Conservation (phyloP, 495 filamentous ascomycete genomes). For the Rhypophila decipiens region DNA sequence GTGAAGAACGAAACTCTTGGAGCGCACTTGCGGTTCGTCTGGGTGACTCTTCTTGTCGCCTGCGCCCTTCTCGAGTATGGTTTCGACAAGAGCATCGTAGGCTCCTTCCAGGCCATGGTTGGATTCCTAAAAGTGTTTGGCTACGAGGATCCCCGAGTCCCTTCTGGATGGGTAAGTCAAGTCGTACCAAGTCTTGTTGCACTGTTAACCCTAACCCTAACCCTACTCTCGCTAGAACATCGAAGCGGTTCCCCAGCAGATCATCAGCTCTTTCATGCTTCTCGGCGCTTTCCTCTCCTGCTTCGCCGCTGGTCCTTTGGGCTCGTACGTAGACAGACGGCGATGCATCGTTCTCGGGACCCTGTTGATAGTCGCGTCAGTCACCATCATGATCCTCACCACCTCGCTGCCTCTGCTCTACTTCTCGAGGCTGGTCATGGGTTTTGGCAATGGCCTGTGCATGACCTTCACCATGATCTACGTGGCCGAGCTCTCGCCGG, state of each 20-base stretch:
- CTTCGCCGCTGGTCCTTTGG: conserved; percentile 4
- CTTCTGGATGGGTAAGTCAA: conserved; percentile 1
- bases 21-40: conserved; percentile 5
- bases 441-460: conserved; percentile 5
- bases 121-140: conserved; percentile 9
- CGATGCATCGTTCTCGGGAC: conserved; percentile 1
- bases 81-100: conserved; percentile 6
- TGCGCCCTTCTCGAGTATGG: conserved; percentile 9
- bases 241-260: conserved; percentile 2
- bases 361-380: background rate
- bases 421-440: conserved; percentile 2
- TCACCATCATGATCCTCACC: conserved; percentile 2
- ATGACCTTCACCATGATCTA: conserved; percentile 7
- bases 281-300: conserved; percentile 5
- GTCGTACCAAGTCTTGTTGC: too few relatives aligned
- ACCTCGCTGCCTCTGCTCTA: background rate
- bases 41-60: conserved; percentile 4
- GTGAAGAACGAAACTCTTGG: conserved; percentile 1
- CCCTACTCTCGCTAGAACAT: background rate
- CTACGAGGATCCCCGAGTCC: conserved; percentile 1
- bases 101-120: conserved; percentile 8
- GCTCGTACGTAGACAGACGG: background rate
- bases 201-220: too few relatives aligned
- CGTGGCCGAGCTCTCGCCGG: conserved; percentile 2
- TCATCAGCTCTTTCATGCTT: conserved; percentile 8